Evolutionary conservation across 805 yeast species (phyloP).

Genomic region (Blastobotrys peoriensis): DNA sequence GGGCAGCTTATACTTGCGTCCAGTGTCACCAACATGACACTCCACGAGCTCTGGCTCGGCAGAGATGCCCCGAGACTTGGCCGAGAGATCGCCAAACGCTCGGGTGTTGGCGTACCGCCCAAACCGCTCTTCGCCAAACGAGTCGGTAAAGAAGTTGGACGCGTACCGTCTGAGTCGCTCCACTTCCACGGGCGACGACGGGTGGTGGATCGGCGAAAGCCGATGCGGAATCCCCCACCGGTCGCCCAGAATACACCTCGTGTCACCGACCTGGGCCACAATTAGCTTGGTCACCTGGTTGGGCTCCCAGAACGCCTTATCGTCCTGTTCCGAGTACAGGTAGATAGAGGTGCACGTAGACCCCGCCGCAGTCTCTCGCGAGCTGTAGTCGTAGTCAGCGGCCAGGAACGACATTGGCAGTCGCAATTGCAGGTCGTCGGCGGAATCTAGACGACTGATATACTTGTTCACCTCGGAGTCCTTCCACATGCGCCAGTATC

Average conservation of each 20-base stretch:
- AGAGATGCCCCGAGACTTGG: slow-evolving; percentile 75
- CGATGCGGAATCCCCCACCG: slow-evolving; percentile 71
- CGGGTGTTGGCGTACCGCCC: slow-evolving; percentile 85
- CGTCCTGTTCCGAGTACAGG: slow-evolving; percentile 42
- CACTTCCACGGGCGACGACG: slow-evolving; percentile 73
- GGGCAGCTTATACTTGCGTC: neutral
- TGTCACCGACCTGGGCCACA: slow-evolving; percentile 90
- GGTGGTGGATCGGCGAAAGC: slow-evolving; percentile 79
- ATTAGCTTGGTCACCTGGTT: slow-evolving; percentile 59
- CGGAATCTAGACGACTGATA: slow-evolving; percentile 24
- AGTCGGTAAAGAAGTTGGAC: slow-evolving; percentile 66
- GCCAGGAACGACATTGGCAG: slow-evolving; percentile 58
- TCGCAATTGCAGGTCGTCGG: slow-evolving; percentile 56
- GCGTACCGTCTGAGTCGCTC: slow-evolving; percentile 60
- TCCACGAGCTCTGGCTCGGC: slow-evolving; percentile 88
- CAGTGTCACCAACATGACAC: slow-evolving; percentile 55
- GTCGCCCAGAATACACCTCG: slow-evolving; percentile 82
- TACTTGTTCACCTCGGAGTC: slow-evolving; percentile 37
- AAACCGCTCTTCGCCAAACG: slow-evolving; percentile 88
- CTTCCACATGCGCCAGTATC: slow-evolving; percentile 81
- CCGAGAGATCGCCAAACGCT: slow-evolving; percentile 82
- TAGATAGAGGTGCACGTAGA: slow-evolving; percentile 68
- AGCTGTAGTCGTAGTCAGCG: slow-evolving; percentile 54
- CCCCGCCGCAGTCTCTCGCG: slow-evolving; percentile 41
- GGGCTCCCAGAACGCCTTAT: slow-evolving; percentile 51